Conservation (phyloP, 1,284 basidiomycete species). For the Microbotryum intermedium region DNA sequence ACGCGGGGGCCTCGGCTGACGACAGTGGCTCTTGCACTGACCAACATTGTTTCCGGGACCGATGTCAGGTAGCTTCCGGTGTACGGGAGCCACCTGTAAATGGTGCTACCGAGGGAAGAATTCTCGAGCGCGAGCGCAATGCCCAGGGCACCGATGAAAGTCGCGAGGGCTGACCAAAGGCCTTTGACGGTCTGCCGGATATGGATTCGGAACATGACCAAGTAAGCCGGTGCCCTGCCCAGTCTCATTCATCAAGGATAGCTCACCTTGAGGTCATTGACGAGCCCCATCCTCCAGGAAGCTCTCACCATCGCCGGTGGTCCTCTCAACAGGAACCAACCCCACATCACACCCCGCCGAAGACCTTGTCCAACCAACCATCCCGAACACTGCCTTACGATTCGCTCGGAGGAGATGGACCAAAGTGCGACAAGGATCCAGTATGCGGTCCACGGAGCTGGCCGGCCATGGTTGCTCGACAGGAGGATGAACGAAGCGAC, state of each 20-base stretch:
- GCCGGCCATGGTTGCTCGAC: background rate
- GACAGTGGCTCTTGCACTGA: too few species aligned
- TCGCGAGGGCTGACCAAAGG: background rate
- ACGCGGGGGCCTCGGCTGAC: too few species aligned
- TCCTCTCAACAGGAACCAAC: background rate
- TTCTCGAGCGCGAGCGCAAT: too few species aligned
- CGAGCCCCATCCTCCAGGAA: background rate
- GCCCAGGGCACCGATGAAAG: background rate
- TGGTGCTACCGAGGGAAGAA: too few species aligned
- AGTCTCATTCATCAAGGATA: background rate
- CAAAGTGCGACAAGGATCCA: conserved; percentile 4
- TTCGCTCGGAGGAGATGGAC: background rate
- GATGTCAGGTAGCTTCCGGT: too few species aligned
- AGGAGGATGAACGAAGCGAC: background rate
- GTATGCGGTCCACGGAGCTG: background rate
- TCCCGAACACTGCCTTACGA: background rate
- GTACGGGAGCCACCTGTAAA: too few species aligned
- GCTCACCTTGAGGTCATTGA: background rate
- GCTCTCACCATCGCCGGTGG: too few species aligned
- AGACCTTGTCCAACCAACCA: background rate
- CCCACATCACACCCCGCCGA: background rate
- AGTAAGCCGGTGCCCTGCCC: background rate
- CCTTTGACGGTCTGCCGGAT: background rate
- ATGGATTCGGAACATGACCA: background rate
- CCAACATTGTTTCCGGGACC: too few species aligned